Evolutionary conservation across 495 filamentous ascomycete genomes (phyloP).

Genomic region (Staphylotrichum tortipilum): DNA sequence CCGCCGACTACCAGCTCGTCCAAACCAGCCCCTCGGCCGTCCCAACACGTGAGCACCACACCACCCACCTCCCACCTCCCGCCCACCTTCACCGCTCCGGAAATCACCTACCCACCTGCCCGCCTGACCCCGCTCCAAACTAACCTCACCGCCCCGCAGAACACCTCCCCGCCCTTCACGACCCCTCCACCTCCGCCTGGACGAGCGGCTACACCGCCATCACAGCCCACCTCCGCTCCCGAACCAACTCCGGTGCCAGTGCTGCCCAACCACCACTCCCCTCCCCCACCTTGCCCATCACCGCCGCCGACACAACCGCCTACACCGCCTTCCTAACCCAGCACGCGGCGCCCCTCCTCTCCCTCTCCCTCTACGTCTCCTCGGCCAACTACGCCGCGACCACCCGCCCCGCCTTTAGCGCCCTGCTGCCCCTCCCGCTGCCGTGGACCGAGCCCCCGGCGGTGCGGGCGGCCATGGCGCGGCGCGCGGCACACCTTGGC

Average conservation of each 20-base stretch:
- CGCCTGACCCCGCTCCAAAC: too few species aligned
- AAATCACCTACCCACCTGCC: too few species aligned
- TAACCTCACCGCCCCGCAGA: slow-evolving; percentile 42
- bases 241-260: too few species aligned
- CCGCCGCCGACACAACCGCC: slow-evolving; percentile 53
- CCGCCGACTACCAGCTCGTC: slow-evolving; percentile 63
- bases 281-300: slow-evolving; percentile 45
- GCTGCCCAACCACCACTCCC: too few species aligned
- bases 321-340: slow-evolving; percentile 58
- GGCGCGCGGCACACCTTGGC: slow-evolving; percentile 64
- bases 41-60: slow-evolving; percentile 57
- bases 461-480: slow-evolving; percentile 56
- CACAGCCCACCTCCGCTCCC: slow-evolving; percentile 51
- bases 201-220: slow-evolving; percentile 67
- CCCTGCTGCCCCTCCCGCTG: slow-evolving; percentile 70
- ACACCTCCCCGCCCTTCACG: slow-evolving; percentile 63
- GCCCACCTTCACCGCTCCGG: background rate
- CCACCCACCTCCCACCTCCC: background rate
- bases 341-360: slow-evolving; percentile 57
- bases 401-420: slow-evolving; percentile 68
- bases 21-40: slow-evolving; percentile 64
- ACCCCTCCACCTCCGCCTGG: slow-evolving; percentile 47
- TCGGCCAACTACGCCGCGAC: slow-evolving; percentile 66
- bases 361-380: slow-evolving; percentile 81
- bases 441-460: slow-evolving; percentile 69